Evolutionary conservation across 2,329 filamentous ascomycete genomes (phyloP), one percentile per base, ranked within the genome.

Genomic region (Aspergillus sojae): DNA sequence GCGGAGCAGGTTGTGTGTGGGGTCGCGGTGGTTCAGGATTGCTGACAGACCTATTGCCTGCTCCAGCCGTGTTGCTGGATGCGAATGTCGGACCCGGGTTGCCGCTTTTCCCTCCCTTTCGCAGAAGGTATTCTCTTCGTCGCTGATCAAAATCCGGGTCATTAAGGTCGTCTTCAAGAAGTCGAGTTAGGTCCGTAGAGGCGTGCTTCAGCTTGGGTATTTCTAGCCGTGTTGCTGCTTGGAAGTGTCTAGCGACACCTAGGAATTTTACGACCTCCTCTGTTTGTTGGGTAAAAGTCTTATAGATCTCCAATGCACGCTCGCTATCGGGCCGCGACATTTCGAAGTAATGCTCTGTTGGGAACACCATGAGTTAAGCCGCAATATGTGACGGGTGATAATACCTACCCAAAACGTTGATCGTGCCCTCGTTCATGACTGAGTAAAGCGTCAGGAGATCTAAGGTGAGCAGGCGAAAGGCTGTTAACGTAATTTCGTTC

Each of bases 191-290:
- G 74, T 95, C 96, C 1, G 96, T 94, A 1, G 95, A 96, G 6
- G 95, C 95, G 76, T 99, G 95, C 81, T 97, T 98, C 69, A 99
- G 85, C 81, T 97, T 97, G 11, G 95, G 95, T 9, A 99, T 96
- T 74, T 97, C 93, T 45, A 99, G 86, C 65, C 94, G 86, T 5
- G 95, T 99, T 67, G 94, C 92, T 74, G 94, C 90, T 79, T 98
- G 93, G 75, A 94, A 95, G 75, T 95, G 91, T 66, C 94, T 88
- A 52, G 95, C 95, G 50, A 94, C 85, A 70, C 90, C 89, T 53
- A 99, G 86, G 74, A 94, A 99, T 71, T 93, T 89, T 19, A 99
- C 94, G 1, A 98, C 94, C 68, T 90, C 88, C 71, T 98, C 94
- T 7, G 95, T 99, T 77, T 97, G 94, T 72, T 88, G 91, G 19